These are phyloP conservation scores for Parsonsia alboflavescens DNA, from an alignment of 257 asterid genomes.

Conservation along the genomic window DNA sequence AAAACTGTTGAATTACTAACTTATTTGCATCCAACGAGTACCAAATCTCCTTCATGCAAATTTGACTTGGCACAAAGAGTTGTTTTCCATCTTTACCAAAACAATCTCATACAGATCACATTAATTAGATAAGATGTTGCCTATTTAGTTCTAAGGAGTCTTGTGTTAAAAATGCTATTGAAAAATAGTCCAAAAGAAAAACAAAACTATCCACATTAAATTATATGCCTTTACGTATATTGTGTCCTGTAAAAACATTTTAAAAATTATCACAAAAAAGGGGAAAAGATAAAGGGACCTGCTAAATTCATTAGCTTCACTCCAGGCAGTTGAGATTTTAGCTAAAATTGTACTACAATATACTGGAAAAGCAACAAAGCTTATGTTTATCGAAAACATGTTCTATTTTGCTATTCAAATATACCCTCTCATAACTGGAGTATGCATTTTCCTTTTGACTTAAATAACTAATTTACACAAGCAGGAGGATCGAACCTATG, in stretches of 20 bases:
- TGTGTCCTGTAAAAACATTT: no score
- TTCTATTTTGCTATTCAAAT: no score
- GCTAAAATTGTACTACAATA: no score
- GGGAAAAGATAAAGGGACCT: background rate
- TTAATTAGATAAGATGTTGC: background rate
- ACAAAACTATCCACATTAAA: background rate
- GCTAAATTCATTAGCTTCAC: background rate
- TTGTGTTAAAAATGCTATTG: background rate
- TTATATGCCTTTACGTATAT: background rate
- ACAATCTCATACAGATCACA: background rate
- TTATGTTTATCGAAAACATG: no score
- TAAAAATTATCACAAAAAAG: no score
- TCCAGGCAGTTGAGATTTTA: background rate
- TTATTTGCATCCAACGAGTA: no score
- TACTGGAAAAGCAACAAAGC: background rate
- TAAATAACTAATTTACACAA: background rate
- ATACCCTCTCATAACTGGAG: background rate
- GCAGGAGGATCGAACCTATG: background rate
- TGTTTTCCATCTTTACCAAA: background rate
- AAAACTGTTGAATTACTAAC: no score
- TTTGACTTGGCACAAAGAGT: background rate
- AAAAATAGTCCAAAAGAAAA: background rate
- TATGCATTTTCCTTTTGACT: background rate
- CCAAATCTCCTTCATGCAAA: background rate
- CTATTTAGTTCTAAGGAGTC: background rate